Percentiles rank a stretch among this genome's conserved stretches.
Evolutionary conservation across 2,329 filamentous ascomycete species (phyloP).

Genomic region (Trichocomaceae sp.): DNA sequence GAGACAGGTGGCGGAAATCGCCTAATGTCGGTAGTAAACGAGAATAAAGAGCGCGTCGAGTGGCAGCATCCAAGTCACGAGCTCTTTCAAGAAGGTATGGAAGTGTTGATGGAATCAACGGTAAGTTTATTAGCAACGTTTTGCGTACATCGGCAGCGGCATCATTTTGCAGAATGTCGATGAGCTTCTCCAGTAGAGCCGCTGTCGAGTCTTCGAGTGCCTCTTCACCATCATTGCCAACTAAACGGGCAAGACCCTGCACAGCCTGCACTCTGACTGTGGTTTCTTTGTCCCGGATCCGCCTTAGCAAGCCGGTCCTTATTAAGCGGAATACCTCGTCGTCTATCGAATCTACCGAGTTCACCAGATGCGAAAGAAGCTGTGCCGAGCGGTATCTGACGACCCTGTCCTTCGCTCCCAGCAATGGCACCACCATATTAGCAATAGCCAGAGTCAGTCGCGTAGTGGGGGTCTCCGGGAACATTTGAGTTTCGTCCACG

Average conservation of each 20-base stretch:
- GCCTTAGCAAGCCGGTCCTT: slow-evolving; percentile 69
- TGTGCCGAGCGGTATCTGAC: slow-evolving; percentile 87
- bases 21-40: slow-evolving; percentile 79
- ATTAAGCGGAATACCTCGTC: slow-evolving; percentile 83
- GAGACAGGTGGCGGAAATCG: slow-evolving; percentile 86
- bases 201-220: slow-evolving; percentile 62
- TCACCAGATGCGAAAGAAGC: slow-evolving; percentile 82
- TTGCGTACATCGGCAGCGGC: slow-evolving; percentile 88
- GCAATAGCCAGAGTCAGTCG: slow-evolving; percentile 71
- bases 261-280: slow-evolving; percentile 90
- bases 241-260: slow-evolving; percentile 76
- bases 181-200: slow-evolving; percentile 71
- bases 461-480: slow-evolving; percentile 77
- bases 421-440: slow-evolving; percentile 64
- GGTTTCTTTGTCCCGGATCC: slow-evolving; percentile 88
- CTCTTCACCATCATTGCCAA: slow-evolving; percentile 62
- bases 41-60: slow-evolving; percentile 78
- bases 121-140: slow-evolving; percentile 83
- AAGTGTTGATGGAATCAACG: slow-evolving; percentile 72
- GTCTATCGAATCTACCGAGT: slow-evolving; percentile 85
- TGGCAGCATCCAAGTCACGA: slow-evolving; percentile 77
- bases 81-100: slow-evolving; percentile 86
- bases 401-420: slow-evolving; percentile 83
- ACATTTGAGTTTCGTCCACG: slow-evolving; percentile 61
- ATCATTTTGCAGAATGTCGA: slow-evolving; percentile 88